Conservation (phyloP, 176 grass and related monocot species). For the Aegilops tauschii region DNA sequence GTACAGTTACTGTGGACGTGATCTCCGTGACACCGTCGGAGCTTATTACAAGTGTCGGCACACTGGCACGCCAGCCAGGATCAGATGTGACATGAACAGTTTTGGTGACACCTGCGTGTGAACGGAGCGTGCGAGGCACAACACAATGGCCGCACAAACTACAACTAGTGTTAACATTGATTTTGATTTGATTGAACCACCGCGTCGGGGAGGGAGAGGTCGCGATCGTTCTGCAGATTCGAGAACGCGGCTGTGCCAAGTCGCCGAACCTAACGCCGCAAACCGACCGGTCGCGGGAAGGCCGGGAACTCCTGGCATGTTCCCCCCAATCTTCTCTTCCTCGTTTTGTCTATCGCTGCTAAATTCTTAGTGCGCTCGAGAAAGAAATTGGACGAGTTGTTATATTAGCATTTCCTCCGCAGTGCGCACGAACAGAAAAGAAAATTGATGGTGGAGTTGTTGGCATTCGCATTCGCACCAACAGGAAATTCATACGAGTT, state of each 20-base stretch:
- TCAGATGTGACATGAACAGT: neutral
- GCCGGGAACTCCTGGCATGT: neutral
- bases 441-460: too few relatives aligned
- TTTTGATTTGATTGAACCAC: neutral
- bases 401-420: too few relatives aligned
- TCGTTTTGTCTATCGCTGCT: neutral
- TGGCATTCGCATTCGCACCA: too few relatives aligned
- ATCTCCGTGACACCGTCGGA: neutral
- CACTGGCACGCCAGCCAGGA: neutral
- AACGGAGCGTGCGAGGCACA: neutral
- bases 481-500: neutral
- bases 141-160: conserved; percentile 7
- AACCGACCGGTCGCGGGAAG: neutral
- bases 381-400: too few relatives aligned
- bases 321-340: neutral
- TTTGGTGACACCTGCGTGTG: neutral
- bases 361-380: neutral
- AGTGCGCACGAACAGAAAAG: too few relatives aligned
- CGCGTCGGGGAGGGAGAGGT: conserved; percentile 15
- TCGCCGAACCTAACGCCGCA: conserved; percentile 10
- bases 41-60: neutral
- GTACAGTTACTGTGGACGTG: neutral
- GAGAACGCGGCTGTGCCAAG: neutral
- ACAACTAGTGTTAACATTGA: neutral
- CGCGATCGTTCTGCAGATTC: neutral